Percentiles rank a stretch among this genome's conserved stretches.
Conservation (phyloP, 139 green algal genomes). For the Medakamo hakoo region DNA sequence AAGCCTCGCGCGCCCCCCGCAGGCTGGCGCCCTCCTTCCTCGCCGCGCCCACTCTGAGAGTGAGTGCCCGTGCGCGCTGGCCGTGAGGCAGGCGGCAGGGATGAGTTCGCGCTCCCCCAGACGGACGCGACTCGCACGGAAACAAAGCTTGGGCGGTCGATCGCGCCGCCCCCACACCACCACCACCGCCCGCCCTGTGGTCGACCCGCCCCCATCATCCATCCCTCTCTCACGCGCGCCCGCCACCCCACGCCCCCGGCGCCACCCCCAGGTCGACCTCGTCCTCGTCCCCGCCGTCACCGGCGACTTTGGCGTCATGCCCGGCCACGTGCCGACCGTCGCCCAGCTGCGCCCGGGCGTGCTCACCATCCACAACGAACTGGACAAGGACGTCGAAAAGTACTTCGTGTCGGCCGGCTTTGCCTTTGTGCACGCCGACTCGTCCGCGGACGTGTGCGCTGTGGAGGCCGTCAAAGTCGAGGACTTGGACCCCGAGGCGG, state of each 20-base stretch:
- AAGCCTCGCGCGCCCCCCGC: too few species aligned
- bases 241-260: too few species aligned
- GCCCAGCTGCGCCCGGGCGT: constrained; percentile 69
- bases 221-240: not conserved
- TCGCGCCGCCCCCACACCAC: not conserved
- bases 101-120: too few species aligned
- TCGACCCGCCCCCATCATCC: too few species aligned
- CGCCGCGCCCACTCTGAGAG: too few species aligned
- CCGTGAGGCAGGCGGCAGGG: too few species aligned
- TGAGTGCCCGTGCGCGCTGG: too few species aligned
- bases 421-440: constrained; percentile 76
- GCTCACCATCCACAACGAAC: constrained; percentile 55
- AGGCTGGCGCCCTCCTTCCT: too few species aligned
- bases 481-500: constrained; percentile 50
- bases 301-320: constrained; percentile 77
- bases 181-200: too few species aligned
- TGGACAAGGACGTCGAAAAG: constrained; percentile 59
- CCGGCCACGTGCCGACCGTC: constrained; percentile 73
- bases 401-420: constrained; percentile 76
- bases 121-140: too few species aligned
- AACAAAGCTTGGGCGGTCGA: too few species aligned
- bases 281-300: constrained; percentile 62
- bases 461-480: constrained; percentile 67
- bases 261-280: constrained; percentile 68
- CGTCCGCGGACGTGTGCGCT: constrained; percentile 51